Percentiles rank a stretch among this genome's conserved stretches.
Evolutionary conservation across 2,329 filamentous ascomycete species (phyloP).

Genomic region (Byssochlamys sp.): DNA sequence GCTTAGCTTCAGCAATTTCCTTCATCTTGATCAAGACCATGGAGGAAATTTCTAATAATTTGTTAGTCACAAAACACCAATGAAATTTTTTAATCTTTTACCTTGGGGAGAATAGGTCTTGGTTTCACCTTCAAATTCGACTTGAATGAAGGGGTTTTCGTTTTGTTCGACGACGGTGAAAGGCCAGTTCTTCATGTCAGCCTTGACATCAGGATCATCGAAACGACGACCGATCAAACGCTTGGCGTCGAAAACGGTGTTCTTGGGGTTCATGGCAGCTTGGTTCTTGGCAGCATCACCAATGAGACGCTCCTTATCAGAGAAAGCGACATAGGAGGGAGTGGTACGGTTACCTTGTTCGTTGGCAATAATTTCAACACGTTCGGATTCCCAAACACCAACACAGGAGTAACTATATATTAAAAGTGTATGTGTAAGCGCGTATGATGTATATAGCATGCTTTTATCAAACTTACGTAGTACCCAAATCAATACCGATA

Average conservation of each 20-base stretch:
- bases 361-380: constrained; percentile 99
- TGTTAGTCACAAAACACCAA: no score
- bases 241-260: constrained; percentile 96
- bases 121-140: constrained; percentile 86
- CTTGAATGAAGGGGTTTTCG: constrained; percentile 83
- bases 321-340: constrained; percentile 98
- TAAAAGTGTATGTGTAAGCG: no score
- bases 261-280: constrained; percentile 96
- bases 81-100: no score
- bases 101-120: constrained; percentile 96
- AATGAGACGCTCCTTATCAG: constrained; percentile 94
- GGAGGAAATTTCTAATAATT: constrained; percentile 96
- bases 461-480: no score
- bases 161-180: constrained; percentile 94
- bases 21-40: constrained; percentile 91
- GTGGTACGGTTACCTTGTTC: constrained; percentile 99
- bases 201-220: constrained; percentile 94
- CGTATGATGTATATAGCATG: no score
- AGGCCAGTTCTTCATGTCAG: constrained; percentile 96
- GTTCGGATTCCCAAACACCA: no score
- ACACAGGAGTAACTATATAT: no score
- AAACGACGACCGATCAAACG: constrained; percentile 94
- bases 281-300: constrained; percentile 99
- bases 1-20: constrained; percentile 95
- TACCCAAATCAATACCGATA: constrained; percentile 99